Percentiles rank a stretch among this genome's conserved stretches.
Conservation (phyloP, 176 grass and related monocot genomes). For the Bothriochloa decipiens region DNA sequence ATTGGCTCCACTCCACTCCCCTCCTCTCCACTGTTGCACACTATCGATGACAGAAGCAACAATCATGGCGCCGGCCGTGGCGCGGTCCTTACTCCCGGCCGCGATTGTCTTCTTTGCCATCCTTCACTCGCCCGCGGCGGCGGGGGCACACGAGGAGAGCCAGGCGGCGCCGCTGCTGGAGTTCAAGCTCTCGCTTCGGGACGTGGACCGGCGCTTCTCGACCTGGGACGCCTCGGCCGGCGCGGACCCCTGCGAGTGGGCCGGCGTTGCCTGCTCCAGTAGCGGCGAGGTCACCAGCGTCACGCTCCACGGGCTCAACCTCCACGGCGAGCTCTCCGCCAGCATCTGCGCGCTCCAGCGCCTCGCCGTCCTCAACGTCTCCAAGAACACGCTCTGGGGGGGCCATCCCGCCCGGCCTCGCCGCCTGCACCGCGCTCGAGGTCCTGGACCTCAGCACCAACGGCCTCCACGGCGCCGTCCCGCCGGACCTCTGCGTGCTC, state of each 20-base stretch:
- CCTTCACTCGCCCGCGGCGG: no score
- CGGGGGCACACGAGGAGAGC: no score
- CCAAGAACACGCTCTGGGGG: slow-evolving; percentile 66
- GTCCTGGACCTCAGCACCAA: slow-evolving; percentile 80
- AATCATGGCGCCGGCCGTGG: no score
- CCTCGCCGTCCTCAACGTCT: slow-evolving; percentile 69
- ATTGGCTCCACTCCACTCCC: no score
- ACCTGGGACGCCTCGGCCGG: slow-evolving; percentile 47
- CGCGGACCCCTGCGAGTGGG: slow-evolving; percentile 64
- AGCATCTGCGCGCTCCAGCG: slow-evolving; percentile 62
- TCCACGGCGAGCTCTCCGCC: slow-evolving; percentile 60
- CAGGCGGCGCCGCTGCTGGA: no score
- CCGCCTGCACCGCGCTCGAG: slow-evolving; percentile 57
- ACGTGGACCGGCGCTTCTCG: no score
- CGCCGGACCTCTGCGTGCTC: slow-evolving; percentile 53
- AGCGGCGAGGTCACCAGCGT: slow-evolving; percentile 57
- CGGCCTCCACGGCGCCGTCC: no score
- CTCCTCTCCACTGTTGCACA: no score
- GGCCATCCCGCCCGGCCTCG: slow-evolving; percentile 47
- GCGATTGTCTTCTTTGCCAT: no score
- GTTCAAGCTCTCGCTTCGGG: no score
- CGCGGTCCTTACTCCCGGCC: no score
- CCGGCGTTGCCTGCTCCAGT: slow-evolving; percentile 61
- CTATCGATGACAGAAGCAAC: no score
- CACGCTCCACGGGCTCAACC: slow-evolving; percentile 60